Evolutionary conservation across 2,329 filamentous ascomycete genomes (phyloP).

Genomic region (Xylaria polymorpha): DNA sequence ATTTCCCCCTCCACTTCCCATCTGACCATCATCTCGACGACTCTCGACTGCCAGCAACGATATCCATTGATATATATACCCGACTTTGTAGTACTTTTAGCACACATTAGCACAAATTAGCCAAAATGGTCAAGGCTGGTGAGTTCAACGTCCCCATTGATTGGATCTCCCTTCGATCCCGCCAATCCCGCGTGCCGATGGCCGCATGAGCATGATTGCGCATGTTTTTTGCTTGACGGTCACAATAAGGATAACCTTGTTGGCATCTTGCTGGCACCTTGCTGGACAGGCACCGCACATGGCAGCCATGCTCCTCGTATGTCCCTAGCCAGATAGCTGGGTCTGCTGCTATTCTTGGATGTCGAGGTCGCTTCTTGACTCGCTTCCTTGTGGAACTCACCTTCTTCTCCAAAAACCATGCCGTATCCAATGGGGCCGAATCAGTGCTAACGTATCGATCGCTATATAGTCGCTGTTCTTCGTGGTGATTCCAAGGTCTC

Average conservation of each 20-base stretch:
- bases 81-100: constrained; percentile 41
- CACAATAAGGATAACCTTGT: constrained; percentile 44
- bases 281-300: constrained; percentile 46
- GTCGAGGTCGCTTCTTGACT: constrained; percentile 31
- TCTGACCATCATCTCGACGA: constrained; percentile 31
- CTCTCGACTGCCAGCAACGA: constrained; percentile 29
- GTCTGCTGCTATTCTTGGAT: constrained; percentile 31
- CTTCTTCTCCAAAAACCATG: constrained; percentile 19
- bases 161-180: constrained; percentile 39
- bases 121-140: constrained; percentile 95
- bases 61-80: constrained; percentile 26
- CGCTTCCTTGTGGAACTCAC: constrained; percentile 40
- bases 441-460: constrained; percentile 42
- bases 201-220: constrained; percentile 67
- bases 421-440: constrained; percentile 41
- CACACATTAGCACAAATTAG: constrained; percentile 57
- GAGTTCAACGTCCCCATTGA: constrained; percentile 43
- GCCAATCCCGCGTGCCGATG: constrained; percentile 42
- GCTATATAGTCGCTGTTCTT: constrained; percentile 83
- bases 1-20: constrained; percentile 30
- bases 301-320: constrained; percentile 31
- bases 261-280: constrained; percentile 33
- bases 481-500: constrained; percentile 97
- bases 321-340: constrained; percentile 25
- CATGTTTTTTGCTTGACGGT: constrained; percentile 66